phyloP scores from a whole-genome alignment of 2,329 filamentous ascomycete species.

The Fusarium torreyae region DNA sequence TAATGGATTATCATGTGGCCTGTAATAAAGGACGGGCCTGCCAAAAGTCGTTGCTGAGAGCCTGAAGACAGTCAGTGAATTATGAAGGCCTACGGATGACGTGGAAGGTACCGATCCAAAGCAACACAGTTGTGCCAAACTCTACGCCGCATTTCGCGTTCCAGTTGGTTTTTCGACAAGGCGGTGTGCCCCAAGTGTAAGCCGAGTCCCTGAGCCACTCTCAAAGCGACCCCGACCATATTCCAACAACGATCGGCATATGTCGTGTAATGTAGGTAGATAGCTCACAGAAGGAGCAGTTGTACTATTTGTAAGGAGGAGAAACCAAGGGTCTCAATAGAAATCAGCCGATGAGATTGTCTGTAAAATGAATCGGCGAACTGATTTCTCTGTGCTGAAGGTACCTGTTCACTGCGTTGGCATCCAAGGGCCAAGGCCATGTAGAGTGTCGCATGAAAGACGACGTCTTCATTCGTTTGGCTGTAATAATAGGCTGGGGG shows the following conservation, averaged over 20 bases:
- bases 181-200: not conserved
- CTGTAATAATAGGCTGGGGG: too few relatives aligned
- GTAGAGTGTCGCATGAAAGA: not conserved
- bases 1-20: not conserved
- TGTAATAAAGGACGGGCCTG: not conserved
- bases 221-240: not conserved
- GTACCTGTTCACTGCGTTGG: not conserved
- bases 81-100: not conserved
- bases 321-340: conserved; percentile 1
- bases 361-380: not conserved
- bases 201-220: not conserved
- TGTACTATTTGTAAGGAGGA: conserved; percentile 1
- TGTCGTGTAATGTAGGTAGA: not conserved
- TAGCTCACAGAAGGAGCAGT: not conserved
- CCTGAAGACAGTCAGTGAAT: not conserved
- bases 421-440: conserved; percentile 1
- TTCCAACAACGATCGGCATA: conserved; percentile 1
- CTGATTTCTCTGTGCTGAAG: not conserved
- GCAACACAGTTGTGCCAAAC: not conserved
- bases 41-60: not conserved
- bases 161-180: not conserved
- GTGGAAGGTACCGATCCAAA: not conserved
- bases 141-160: not conserved
- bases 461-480: not conserved
- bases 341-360: not conserved